Conservation (phyloP, 306 rosid genomes). For the Sesbania bispinosa region DNA sequence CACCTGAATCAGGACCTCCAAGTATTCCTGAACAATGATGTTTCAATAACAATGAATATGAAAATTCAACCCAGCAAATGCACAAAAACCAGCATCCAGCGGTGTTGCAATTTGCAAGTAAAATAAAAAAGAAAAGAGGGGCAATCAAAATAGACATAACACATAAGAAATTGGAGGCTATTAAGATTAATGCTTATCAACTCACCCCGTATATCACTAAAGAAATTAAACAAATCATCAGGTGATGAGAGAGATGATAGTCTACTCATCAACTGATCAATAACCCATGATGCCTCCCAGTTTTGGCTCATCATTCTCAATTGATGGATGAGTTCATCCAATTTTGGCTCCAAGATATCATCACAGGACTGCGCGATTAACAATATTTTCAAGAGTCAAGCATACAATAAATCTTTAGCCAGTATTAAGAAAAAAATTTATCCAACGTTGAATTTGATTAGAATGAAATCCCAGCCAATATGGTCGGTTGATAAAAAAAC, state of each 20-base stretch:
- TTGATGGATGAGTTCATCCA: conserved; percentile 71
- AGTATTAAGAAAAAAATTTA: too few species aligned
- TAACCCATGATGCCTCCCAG: conserved; percentile 53
- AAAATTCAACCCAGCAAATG: not conserved
- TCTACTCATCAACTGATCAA: conserved; percentile 61
- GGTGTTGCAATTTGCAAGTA: not conserved
- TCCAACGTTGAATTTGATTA: too few species aligned
- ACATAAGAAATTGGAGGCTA: not conserved
- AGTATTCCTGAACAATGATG: conserved; percentile 60
- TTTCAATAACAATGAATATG: not conserved
- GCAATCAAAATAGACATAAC: too few species aligned
- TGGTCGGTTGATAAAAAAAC: too few species aligned
- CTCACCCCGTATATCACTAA: conserved; percentile 75
- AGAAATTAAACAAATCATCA: conserved; percentile 88
- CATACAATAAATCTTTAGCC: not conserved
- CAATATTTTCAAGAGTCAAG: not conserved
- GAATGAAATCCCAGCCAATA: too few species aligned
- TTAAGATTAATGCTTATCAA: not conserved
- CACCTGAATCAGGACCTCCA: conserved; percentile 69
- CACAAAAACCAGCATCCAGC: not conserved
- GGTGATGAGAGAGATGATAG: conserved; percentile 72
- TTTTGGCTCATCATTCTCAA: conserved; percentile 54
- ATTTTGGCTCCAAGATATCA: conserved; percentile 82
- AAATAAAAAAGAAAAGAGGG: too few species aligned
- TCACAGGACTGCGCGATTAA: conserved; percentile 63